Evolutionary conservation across 805 yeast genomes (phyloP), one percentile per base, ranked within the genome.

Genomic region (Candida adriatica): DNA sequence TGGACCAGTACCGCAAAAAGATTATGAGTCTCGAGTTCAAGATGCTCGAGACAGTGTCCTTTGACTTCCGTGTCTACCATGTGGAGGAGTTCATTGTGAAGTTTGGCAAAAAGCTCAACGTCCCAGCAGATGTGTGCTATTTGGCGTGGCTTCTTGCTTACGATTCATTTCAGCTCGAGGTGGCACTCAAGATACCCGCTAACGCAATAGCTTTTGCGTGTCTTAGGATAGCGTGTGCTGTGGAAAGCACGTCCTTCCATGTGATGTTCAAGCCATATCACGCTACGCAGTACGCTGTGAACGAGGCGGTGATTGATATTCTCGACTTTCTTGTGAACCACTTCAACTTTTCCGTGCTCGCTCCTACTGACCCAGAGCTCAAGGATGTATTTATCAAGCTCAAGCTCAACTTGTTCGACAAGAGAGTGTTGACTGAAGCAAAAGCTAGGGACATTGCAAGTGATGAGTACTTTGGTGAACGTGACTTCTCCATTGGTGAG

Each of bases 81-180:
- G 67, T 75, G 17, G 95, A 85, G 51, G 76, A 73, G 42, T 68
- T 75, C 41, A 64, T 82, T 8, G 66, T 84, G 13, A 78, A 79
- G 44, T 66, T 71, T 41, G 67, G 71, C 26, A 82, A 73, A 49
- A 66, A 60, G 33, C 59, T 68, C 29, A 52, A 56, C 2, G 39
- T 76, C 10, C 61, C 66, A 15, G 64, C 68, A 42, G 65, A 69
- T 11, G 51, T 68, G 8, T 68, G 78, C 5, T 61, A 67, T 42
- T 53, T 73, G 23, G 75, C 82, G 2, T 87, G 95, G 95, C 55
- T 73, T n/a, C 65, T 86, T 2, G 64, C 77, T n/a, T 74, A 74
- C 44, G 96, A 87, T 52, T 62, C 76, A 8, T 73, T 78, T 49
- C 70, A 76, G 34, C 75, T 94, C 2, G 84, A 82, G 22, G 63